Percentiles rank a stretch among this genome's conserved stretches.
These are phyloP conservation scores for Lactarius psammicola DNA, from an alignment of 768 basidiomycete genomes.

Conservation along the genomic window DNA sequence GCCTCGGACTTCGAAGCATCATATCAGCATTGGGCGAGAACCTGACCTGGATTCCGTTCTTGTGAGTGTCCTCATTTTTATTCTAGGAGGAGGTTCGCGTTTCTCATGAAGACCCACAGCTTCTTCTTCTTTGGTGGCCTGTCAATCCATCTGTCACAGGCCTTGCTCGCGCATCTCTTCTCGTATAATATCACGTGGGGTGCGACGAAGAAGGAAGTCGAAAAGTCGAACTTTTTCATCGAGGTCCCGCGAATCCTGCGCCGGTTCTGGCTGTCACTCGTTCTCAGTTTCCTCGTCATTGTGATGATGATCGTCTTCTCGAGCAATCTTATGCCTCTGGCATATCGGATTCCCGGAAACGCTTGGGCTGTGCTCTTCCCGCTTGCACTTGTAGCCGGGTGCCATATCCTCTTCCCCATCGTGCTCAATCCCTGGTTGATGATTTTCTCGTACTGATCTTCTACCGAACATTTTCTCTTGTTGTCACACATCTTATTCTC, in stretches of 20 bases:
- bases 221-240: constrained; percentile 86
- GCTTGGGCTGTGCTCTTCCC: constrained; percentile 78
- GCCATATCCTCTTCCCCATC: constrained; percentile 77
- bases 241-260: constrained; percentile 83
- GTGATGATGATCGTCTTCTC: constrained; percentile 56
- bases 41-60: constrained; percentile 67
- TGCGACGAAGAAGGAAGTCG: constrained; percentile 76
- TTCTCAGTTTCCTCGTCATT: constrained; percentile 51
- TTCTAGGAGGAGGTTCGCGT: background rate
- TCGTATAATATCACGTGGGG: constrained; percentile 60
- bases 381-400: constrained; percentile 59
- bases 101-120: constrained; percentile 30
- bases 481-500: background rate
- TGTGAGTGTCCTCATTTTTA: constrained; percentile 47
- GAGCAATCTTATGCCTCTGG: constrained; percentile 51
- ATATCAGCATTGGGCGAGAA: constrained; percentile 54
- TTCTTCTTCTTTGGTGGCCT: constrained; percentile 61
- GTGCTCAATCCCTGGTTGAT: constrained; percentile 90
- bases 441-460: constrained; percentile 63
- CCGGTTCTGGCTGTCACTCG: constrained; percentile 69
- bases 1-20: constrained; percentile 57
- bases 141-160: constrained; percentile 51
- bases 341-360: constrained; percentile 58
- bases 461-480: background rate
- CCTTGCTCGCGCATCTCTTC: constrained; percentile 55